Evolutionary conservation across 2,329 filamentous ascomycete species (phyloP).

Genomic region (Xylariomycetidae sp.): DNA sequence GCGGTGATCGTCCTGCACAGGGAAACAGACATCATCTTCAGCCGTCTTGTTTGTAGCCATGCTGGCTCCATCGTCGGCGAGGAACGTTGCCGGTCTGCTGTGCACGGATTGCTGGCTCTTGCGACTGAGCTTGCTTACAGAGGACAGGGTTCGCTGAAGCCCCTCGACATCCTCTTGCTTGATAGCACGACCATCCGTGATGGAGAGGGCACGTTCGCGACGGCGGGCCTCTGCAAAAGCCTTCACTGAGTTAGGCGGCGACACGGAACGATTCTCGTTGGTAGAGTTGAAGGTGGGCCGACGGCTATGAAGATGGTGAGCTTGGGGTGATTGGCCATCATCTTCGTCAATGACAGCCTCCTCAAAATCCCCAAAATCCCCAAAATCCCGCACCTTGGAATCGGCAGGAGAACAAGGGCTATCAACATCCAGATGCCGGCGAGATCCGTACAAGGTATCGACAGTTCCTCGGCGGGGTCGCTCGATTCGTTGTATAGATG

Average conservation of each 20-base stretch:
- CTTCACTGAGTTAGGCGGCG: constrained; percentile 94
- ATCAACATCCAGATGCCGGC: constrained; percentile 37
- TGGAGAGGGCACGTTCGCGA: constrained; percentile 67
- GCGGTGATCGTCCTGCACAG: constrained; percentile 61
- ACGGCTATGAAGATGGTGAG: constrained; percentile 42
- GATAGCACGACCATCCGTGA: constrained; percentile 40
- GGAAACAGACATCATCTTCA: constrained; percentile 87
- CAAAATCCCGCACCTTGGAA: constrained; percentile 67
- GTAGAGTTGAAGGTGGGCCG: constrained; percentile 54
- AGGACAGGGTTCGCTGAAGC: constrained; percentile 67
- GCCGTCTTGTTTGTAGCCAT: constrained; percentile 64
- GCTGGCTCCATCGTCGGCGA: constrained; percentile 56
- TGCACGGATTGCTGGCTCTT: constrained; percentile 34
- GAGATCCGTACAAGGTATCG: constrained; percentile 60
- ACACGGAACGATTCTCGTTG: constrained; percentile 62
- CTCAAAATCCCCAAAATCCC: constrained; percentile 91
- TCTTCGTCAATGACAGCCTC: constrained; percentile 80
- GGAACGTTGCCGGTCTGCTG: constrained; percentile 52
- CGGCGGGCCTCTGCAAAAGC: constrained; percentile 90
- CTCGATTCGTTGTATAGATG: constrained; percentile 55
- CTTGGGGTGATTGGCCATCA: constrained; percentile 40
- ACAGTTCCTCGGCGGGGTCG: constrained; percentile 67
- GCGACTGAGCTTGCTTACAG: constrained; percentile 58
- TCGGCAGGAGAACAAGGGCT: constrained; percentile 33
- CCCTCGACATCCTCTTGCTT: constrained; percentile 45